These are phyloP conservation scores for Metarhizium guizhouense DNA, from an alignment of 2,329 filamentous ascomycete species.

Conservation along the genomic window DNA sequence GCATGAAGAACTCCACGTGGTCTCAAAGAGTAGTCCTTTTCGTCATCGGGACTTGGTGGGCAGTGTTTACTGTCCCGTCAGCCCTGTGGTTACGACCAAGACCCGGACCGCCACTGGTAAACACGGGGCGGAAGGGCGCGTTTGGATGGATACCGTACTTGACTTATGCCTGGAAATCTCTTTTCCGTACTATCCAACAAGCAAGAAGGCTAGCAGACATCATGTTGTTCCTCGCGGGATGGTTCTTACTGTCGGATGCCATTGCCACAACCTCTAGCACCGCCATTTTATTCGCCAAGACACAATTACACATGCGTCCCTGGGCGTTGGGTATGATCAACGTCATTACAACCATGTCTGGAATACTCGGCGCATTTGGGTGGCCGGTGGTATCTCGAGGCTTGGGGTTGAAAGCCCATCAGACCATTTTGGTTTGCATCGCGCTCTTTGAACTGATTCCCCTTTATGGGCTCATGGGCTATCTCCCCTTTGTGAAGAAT, in stretches of 20 bases:
- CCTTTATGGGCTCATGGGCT: slow-evolving; percentile 81
- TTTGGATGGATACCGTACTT: slow-evolving; percentile 60
- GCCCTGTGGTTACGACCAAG: slow-evolving; percentile 80
- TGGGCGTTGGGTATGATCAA: slow-evolving; percentile 87
- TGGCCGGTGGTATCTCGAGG: slow-evolving; percentile 73
- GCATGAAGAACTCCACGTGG: slow-evolving; percentile 69
- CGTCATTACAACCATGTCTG: slow-evolving; percentile 77
- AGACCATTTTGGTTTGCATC: slow-evolving; percentile 90
- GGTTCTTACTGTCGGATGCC: slow-evolving; percentile 91
- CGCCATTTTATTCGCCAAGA: slow-evolving; percentile 93
- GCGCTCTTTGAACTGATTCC: slow-evolving; percentile 86
- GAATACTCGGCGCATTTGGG: slow-evolving; percentile 79
- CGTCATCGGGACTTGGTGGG: slow-evolving; percentile 86
- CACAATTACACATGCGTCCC: slow-evolving; percentile 78
- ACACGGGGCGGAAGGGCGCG: slow-evolving; percentile 26
- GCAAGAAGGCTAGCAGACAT: slow-evolving; percentile 67
- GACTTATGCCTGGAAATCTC: slow-evolving; percentile 73
- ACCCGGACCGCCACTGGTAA: slow-evolving; percentile 71
- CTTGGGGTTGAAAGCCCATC: slow-evolving; percentile 64
- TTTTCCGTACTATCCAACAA: slow-evolving; percentile 70
- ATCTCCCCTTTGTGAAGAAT: slow-evolving; percentile 66
- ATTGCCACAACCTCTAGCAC: slow-evolving; percentile 93
- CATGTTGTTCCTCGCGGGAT: slow-evolving; percentile 71
- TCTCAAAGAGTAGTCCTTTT: slow-evolving; percentile 82
- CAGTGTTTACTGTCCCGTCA: slow-evolving; percentile 79